A percentile compares a stretch with the other conserved stretches of the same genome.
phyloP scores from a whole-genome alignment of 345 rosid species.

The Hibiscus syriacus region DNA sequence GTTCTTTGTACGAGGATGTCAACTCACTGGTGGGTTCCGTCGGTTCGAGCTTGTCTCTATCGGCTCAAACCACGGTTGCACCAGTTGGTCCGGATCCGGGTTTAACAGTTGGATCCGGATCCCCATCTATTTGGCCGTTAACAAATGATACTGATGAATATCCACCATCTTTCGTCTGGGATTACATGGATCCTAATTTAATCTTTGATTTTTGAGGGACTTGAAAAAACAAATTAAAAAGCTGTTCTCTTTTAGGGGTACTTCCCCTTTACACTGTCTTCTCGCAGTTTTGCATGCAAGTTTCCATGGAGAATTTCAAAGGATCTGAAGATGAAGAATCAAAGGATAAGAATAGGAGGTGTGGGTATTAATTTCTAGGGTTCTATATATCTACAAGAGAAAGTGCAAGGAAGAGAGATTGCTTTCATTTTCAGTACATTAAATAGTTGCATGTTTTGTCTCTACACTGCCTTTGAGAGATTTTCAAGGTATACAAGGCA shows the following conservation, averaged over 20 bases:
- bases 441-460: background rate
- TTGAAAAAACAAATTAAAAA: too few species aligned
- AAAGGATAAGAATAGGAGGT: background rate
- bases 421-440: too few species aligned
- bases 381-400: background rate
- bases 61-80: conserved; percentile 29
- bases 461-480: background rate
- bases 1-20: conserved; percentile 21
- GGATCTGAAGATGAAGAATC: too few species aligned
- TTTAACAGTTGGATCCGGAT: conserved; percentile 33
- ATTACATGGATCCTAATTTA: conserved; percentile 43
- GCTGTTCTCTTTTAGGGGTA: too few species aligned
- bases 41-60: conserved; percentile 38
- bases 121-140: conserved; percentile 57
- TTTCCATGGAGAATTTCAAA: background rate
- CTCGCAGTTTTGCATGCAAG: conserved; percentile 1
- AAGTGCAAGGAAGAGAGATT: background rate
- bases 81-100: conserved; percentile 39
- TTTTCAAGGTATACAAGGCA: background rate
- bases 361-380: background rate
- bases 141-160: conserved; percentile 44
- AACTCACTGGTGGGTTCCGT: conserved; percentile 38
- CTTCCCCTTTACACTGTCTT: too few species aligned
- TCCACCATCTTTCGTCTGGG: conserved; percentile 48
- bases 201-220: conserved; percentile 41